Percentiles rank a stretch among this genome's conserved stretches.
Conservation (phyloP, 108 stramenopile genomes). For the Stephanodiscus triporus region DNA sequence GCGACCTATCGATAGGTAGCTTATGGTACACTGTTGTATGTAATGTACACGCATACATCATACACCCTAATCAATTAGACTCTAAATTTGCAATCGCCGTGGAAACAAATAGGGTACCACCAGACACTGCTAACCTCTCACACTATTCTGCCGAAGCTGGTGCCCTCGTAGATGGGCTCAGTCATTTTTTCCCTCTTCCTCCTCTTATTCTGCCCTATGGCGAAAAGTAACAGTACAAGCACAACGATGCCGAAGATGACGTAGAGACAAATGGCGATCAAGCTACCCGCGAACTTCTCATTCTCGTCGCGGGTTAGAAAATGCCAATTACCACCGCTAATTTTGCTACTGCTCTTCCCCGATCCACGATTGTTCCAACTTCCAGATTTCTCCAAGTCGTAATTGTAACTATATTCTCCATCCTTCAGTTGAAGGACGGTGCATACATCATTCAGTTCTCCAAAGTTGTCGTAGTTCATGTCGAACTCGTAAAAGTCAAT, state of each 20-base stretch:
- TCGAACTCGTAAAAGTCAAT: conserved; percentile 34
- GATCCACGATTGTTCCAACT: conserved; percentile 23
- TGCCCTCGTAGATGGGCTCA: conserved; percentile 24
- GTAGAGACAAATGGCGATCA: conserved; percentile 10
- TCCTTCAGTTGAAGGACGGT: conserved; percentile 23
- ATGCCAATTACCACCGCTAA: neutral
- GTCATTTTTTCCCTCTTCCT: conserved; percentile 11
- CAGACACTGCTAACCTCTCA: neutral
- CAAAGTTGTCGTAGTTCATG: conserved; percentile 26
- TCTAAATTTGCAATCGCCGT: no score
- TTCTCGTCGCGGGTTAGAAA: neutral
- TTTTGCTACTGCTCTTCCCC: conserved; percentile 1
- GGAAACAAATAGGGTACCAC: no score
- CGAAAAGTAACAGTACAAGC: conserved; percentile 5
- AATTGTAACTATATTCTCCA: conserved; percentile 30
- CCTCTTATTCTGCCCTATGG: neutral
- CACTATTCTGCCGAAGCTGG: conserved; percentile 15
- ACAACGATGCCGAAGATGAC: conserved; percentile 10
- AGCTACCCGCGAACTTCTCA: neutral
- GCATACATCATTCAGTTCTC: conserved; percentile 37
- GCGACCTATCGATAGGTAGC: neutral
- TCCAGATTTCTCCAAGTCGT: conserved; percentile 36
- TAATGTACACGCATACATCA: no score
- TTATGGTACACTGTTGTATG: no score
- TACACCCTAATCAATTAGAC: no score